Percentiles rank a stretch among this genome's conserved stretches.
Conservation (phyloP, 345 rosid species). For the Abelmoschus esculentus region DNA sequence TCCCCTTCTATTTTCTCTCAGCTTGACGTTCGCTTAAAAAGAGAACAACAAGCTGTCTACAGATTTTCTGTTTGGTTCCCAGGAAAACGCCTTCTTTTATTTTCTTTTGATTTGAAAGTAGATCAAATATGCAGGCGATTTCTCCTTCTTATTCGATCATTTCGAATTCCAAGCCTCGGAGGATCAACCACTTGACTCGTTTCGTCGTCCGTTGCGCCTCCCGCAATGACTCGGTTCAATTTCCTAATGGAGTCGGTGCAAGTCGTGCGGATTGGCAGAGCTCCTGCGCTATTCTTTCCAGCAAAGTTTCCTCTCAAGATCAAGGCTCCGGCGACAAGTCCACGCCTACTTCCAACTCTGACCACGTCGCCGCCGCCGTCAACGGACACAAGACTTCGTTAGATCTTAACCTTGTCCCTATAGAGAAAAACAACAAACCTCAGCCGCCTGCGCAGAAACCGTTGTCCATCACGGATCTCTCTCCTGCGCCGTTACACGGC, state of each 20-base stretch:
- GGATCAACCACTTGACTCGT: neutral
- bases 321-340: slow-evolving; percentile 13
- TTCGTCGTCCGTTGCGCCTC: neutral
- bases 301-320: slow-evolving; percentile 10
- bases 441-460: slow-evolving; percentile 34
- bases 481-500: slow-evolving; percentile 91
- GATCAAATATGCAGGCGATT: slow-evolving; percentile 9
- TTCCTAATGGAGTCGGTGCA: slow-evolving; percentile 17
- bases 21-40: slow-evolving; percentile 17
- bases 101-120: neutral
- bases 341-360: neutral
- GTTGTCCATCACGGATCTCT: slow-evolving; percentile 57
- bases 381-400: slow-evolving; percentile 21
- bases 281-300: slow-evolving; percentile 17
- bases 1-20: slow-evolving; percentile 1
- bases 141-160: neutral
- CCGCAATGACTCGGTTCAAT: slow-evolving; percentile 7
- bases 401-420: slow-evolving; percentile 51
- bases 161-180: neutral
- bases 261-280: slow-evolving; percentile 16
- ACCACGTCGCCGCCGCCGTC: slow-evolving; percentile 15
- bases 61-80: too few relatives aligned
- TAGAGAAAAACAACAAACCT: slow-evolving; percentile 24
- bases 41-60: slow-evolving; percentile 12
- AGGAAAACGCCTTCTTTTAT: neutral